phyloP scores from a whole-genome alignment of 169 alveolate genomes.

The Besnoitia besnoiti region DNA sequence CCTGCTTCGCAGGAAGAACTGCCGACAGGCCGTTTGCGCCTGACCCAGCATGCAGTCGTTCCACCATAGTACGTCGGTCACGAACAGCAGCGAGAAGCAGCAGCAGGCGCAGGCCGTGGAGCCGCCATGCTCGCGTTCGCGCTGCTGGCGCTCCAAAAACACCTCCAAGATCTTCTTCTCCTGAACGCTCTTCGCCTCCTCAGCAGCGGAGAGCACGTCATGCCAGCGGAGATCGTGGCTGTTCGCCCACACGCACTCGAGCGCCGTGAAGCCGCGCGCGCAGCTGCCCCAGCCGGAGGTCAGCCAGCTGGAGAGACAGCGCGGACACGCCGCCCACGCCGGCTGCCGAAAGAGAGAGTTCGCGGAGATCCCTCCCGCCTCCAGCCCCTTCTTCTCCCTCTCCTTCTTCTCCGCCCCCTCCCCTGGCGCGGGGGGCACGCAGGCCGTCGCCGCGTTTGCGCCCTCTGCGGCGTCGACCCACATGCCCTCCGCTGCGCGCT shows the following conservation, averaged over 20 bases:
- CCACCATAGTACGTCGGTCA: slow-evolving; percentile 55
- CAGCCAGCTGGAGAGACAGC: slow-evolving; percentile 13
- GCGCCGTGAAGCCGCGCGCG: slow-evolving; percentile 44
- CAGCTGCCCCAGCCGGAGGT: slow-evolving; percentile 28
- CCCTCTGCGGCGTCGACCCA: neutral
- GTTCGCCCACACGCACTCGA: slow-evolving; percentile 36
- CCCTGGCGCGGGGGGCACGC: neutral
- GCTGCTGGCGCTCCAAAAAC: neutral
- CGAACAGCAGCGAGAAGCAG: slow-evolving; percentile 44
- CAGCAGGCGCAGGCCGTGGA: neutral
- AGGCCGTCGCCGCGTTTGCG: neutral
- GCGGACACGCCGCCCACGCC: neutral
- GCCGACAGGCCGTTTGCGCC: slow-evolving; percentile 58
- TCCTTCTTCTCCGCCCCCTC: neutral
- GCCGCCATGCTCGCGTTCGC: neutral
- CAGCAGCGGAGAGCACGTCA: neutral
- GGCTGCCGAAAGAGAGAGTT: neutral
- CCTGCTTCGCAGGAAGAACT: slow-evolving; percentile 63
- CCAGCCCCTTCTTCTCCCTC: neutral
- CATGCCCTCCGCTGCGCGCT: neutral
- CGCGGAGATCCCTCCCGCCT: neutral
- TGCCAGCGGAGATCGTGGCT: slow-evolving; percentile 22
- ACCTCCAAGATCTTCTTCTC: neutral
- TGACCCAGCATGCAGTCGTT: slow-evolving; percentile 64
- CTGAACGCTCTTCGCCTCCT: neutral